Evolutionary conservation across 164 flowering plant species (phyloP).

Genomic region (Chimonanthus salicifolius): DNA sequence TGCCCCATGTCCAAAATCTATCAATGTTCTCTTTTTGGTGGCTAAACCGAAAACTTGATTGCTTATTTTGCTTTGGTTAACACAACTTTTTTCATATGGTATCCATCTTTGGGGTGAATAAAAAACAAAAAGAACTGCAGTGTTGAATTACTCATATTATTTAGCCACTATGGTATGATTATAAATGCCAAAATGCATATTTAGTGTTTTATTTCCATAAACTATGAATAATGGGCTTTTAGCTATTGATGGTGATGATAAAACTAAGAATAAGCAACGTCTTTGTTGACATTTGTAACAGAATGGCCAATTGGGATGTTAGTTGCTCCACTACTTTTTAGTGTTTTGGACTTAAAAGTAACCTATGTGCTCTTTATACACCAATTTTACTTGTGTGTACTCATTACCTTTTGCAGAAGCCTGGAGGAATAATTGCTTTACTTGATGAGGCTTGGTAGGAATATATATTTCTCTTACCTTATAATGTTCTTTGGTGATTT

Average conservation of each 20-base stretch:
- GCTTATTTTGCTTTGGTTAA: no score
- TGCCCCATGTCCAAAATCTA: no score
- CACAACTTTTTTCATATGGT: no score
- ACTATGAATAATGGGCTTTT: background rate
- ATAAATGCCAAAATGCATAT: background rate
- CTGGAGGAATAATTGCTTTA: slow-evolving; percentile 80
- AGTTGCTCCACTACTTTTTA: background rate
- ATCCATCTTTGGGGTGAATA: no score
- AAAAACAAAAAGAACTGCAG: no score
- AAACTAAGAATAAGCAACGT: background rate
- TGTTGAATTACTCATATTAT: background rate
- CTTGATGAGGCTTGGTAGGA: slow-evolving; percentile 92
- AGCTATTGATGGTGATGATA: no score
- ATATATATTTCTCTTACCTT: slow-evolving; percentile 2
- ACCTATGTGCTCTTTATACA: background rate
- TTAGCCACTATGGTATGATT: background rate
- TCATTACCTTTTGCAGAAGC: slow-evolving; percentile 57
- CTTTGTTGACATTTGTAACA: background rate
- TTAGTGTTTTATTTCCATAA: background rate
- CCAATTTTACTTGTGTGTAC: slow-evolving; percentile 1
- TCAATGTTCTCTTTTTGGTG: no score
- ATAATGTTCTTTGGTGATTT: background rate
- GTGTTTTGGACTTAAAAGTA: background rate
- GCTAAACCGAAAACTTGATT: no score
- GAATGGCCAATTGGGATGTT: background rate